Percentiles rank a stretch among this genome's conserved stretches.
Evolutionary conservation across 2,329 filamentous ascomycete genomes (phyloP).

Genomic region (Alternaria triticimaculans): DNA sequence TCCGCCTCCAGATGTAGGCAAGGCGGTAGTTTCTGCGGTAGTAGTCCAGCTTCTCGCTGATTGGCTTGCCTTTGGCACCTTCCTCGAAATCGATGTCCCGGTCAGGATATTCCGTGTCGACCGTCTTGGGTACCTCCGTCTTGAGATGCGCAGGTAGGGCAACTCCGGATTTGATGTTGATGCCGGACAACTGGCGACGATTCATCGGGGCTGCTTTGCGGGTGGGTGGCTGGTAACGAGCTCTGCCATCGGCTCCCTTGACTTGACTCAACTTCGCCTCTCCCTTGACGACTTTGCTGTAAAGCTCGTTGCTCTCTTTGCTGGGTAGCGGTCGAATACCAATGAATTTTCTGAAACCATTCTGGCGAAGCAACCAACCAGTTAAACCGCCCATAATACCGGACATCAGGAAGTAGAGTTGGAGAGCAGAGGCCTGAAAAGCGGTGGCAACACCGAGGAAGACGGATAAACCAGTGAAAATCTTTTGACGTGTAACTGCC

Average conservation of each 20-base stretch:
- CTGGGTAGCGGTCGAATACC: slow-evolving; percentile 41
- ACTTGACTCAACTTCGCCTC: slow-evolving; percentile 34
- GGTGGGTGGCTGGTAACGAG: slow-evolving; percentile 38
- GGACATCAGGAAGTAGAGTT: slow-evolving; percentile 66
- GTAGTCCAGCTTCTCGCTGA: slow-evolving; percentile 33
- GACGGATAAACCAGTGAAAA: slow-evolving; percentile 60
- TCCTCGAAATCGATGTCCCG: slow-evolving; percentile 32
- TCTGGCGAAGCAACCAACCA: slow-evolving; percentile 46
- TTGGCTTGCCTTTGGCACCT: slow-evolving; percentile 25
- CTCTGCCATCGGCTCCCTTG: slow-evolving; percentile 31
- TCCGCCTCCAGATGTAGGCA: slow-evolving; percentile 25
- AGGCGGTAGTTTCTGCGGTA: slow-evolving; percentile 36
- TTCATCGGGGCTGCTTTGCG: slow-evolving; percentile 9
- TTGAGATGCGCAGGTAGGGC: slow-evolving; percentile 34
- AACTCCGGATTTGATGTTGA: slow-evolving; percentile 36
- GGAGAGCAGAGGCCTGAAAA: slow-evolving; percentile 63
- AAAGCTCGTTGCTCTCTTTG: slow-evolving; percentile 33
- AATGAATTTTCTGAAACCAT: slow-evolving; percentile 46
- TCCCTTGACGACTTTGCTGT: slow-evolving; percentile 33
- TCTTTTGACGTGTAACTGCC: slow-evolving; percentile 44
- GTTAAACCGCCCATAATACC: slow-evolving; percentile 51
- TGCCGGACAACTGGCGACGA: slow-evolving; percentile 24
- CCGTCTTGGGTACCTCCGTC: slow-evolving; percentile 12
- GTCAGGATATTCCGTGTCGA: slow-evolving; percentile 22
- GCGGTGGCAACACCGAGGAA: slow-evolving; percentile 62